These are phyloP conservation scores for Starmerella geochares DNA, from an alignment of 805 yeast species.

Conservation along the genomic window DNA sequence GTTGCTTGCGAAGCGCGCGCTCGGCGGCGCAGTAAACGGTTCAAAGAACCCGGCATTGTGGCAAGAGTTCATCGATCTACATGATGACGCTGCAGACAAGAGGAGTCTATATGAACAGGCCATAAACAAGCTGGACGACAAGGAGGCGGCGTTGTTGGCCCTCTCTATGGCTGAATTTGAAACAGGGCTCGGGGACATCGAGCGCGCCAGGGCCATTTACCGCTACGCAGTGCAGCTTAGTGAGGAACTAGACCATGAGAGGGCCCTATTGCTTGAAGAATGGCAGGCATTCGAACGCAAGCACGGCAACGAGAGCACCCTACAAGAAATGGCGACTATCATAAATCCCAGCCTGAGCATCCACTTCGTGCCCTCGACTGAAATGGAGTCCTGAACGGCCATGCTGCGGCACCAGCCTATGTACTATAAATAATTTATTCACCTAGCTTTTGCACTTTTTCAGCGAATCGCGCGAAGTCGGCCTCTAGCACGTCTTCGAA, in stretches of 20 bases:
- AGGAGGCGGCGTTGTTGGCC: conserved; percentile 37
- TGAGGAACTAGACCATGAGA: neutral
- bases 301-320: neutral
- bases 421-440: neutral
- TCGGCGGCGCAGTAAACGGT: conserved; percentile 4
- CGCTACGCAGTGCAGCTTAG: conserved; percentile 36
- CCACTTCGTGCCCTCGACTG: neutral
- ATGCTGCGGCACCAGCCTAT: too few species aligned
- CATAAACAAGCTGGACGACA: conserved; percentile 39
- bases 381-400: neutral
- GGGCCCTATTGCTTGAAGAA: neutral
- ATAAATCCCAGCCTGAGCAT: neutral
- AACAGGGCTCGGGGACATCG: conserved; percentile 39
- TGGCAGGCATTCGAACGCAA: neutral
- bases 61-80: conserved; percentile 10
- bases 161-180: conserved; percentile 49
- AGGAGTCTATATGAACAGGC: conserved; percentile 47
- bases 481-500: conserved; percentile 1
- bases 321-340: neutral
- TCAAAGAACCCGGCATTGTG: conserved; percentile 4
- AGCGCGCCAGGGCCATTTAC: conserved; percentile 54
- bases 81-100: conserved; percentile 27
- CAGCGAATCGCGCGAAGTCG: conserved; percentile 2
- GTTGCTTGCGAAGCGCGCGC: conserved; percentile 7
- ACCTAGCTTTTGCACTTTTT: neutral